Base-by-base conservation (phyloP, 495 filamentous ascomycete genomes). In the Tetracladium marchalianum region DNA sequence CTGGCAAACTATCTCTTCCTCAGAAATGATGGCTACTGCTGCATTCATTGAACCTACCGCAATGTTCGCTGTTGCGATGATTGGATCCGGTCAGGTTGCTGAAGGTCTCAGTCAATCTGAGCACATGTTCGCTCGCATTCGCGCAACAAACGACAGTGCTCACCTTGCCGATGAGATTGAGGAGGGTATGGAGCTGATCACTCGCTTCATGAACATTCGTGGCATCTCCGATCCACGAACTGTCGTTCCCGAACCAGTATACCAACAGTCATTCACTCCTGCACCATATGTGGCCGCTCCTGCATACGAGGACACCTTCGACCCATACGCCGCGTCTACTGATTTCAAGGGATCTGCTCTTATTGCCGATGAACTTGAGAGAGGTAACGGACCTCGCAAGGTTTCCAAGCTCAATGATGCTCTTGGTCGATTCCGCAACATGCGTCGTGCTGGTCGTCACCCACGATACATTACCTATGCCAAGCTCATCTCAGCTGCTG, bases 381-480 rank as follows among this genome's bases (percentile, higher is more conserved):
- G 63, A 33, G 72, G 77, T 47, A 76, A 71, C 48, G 77, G 79
- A 53, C 73, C 76, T 46, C 81, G 83, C 37, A 77, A 78, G 50
- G 78, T 74, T 32, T 73, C 78, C 18, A 82, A 81, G 50, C 76
- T 95, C 39, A 82, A 82, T 49, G 89, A 95, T 51, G 84, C 87
- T 40, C 69, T 95, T 52, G 73, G 68, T 19, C 81, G 85, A 55
- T 86, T 97, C 62, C 81, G 81, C 44, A 94, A 94, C 66, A 93
- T 95, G 70, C 89, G 92, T 54, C 87, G 89, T 38, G 77, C 82
- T 62, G 89, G 90, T 49, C 82, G 87, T 56, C 87, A 95, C 61
- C 89, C 93, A 37, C 80, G 90, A 51, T 95, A 95, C 66, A 87
- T 93, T 63, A 94, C 89, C 19, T 94, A 97, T 56, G 86, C 88